These are phyloP conservation scores for Thoreauomyces humboldtii DNA, from an alignment of 192 early-diverging fungal genomes.

Conservation along the genomic window DNA sequence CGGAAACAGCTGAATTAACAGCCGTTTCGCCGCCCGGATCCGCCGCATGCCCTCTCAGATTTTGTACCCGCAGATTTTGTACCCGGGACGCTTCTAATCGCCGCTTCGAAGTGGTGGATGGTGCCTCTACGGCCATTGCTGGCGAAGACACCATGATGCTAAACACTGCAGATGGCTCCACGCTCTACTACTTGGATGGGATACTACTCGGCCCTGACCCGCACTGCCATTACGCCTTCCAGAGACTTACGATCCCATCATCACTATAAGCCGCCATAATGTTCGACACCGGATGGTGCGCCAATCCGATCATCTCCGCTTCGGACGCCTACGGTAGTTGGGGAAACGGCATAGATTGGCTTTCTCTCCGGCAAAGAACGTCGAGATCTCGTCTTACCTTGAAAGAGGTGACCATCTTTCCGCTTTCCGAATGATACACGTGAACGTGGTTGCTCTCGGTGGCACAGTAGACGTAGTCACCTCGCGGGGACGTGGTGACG, in stretches of 20 bases:
- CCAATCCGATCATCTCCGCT: conserved; percentile 73
- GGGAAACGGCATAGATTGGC: not conserved
- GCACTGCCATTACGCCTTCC: conserved; percentile 25
- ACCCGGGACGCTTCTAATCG: no score
- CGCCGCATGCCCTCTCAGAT: no score
- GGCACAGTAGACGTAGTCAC: conserved; percentile 78
- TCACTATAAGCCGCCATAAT: conserved; percentile 67
- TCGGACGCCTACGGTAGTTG: conserved; percentile 50
- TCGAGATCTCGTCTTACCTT: conserved; percentile 50
- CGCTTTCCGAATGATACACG: conserved; percentile 65
- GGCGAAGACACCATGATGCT: no score
- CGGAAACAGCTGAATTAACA: no score
- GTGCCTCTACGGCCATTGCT: no score
- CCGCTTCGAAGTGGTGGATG: no score
- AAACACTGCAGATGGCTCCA: no score
- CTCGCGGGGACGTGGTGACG: conserved; percentile 68
- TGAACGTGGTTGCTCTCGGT: conserved; percentile 69
- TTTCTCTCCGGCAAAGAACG: not conserved
- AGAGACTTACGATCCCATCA: conserved; percentile 47
- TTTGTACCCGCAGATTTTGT: no score
- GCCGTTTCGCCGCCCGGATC: no score
- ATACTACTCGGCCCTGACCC: no score
- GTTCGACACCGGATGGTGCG: conserved; percentile 82
- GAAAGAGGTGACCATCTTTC: conserved; percentile 39
- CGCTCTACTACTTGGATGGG: no score